Conservation (phyloP, 1,139 yeast species). For the Protomyces gravidus region DNA sequence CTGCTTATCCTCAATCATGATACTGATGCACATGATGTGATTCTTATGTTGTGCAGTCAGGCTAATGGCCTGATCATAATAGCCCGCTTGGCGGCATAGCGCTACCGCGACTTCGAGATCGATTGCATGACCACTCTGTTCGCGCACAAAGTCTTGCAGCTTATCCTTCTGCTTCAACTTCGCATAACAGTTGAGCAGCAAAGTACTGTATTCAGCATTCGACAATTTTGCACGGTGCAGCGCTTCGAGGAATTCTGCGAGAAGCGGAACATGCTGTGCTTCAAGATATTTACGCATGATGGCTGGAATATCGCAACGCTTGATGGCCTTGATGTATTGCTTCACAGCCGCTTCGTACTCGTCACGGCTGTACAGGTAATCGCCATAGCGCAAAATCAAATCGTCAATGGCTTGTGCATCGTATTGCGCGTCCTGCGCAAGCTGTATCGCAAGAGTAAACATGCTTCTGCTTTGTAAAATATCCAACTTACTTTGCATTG, state of each 20-base stretch:
- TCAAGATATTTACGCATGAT: constrained; percentile 80
- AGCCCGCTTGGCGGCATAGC: constrained; percentile 73
- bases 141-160: constrained; percentile 55
- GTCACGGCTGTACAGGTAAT: constrained; percentile 61
- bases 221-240: constrained; percentile 55
- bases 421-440: constrained; percentile 53
- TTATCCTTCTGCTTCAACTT: constrained; percentile 63
- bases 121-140: constrained; percentile 48
- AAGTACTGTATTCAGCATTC: constrained; percentile 72
- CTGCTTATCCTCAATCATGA: constrained; percentile 62
- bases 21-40: constrained; percentile 71
- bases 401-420: constrained; percentile 46
- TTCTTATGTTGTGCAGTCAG: constrained; percentile 69
- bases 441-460: constrained; percentile 65
- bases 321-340: constrained; percentile 57
- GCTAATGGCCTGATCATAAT: constrained; percentile 62
- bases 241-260: constrained; percentile 62
- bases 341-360: constrained; percentile 65
- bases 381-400: constrained; percentile 67
- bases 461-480: constrained; percentile 66
- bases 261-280: constrained; percentile 64
- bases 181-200: constrained; percentile 76
- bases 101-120: constrained; percentile 68
- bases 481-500: constrained; percentile 63
- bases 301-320: constrained; percentile 56